A percentile compares a stretch with the other conserved stretches of the same genome.
phyloP scores from a whole-genome alignment of 2,329 filamentous ascomycete species.

The Hirsutella rhossiliensis region DNA sequence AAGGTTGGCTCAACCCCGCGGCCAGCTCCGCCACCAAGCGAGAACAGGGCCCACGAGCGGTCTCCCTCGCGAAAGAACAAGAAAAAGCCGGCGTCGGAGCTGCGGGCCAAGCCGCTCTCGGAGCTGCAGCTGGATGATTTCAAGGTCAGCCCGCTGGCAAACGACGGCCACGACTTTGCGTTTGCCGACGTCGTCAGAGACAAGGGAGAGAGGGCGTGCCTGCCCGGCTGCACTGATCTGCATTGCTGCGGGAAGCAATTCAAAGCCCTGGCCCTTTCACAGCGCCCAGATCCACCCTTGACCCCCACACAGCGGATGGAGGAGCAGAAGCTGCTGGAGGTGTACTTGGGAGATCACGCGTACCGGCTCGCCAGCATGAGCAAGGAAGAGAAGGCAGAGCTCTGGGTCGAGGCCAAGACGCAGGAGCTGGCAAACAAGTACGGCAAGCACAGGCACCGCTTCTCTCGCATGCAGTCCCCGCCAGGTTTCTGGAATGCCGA shows the following conservation, averaged over 20 bases:
- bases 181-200: constrained; percentile 65
- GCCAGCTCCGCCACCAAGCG: constrained; percentile 5
- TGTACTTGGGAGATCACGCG: constrained; percentile 44
- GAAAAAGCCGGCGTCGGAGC: constrained; percentile 18
- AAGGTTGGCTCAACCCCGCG: constrained; percentile 2
- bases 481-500: constrained; percentile 87
- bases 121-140: constrained; percentile 60
- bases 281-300: constrained; percentile 28
- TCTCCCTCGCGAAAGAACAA: constrained; percentile 1
- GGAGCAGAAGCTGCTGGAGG: constrained; percentile 40
- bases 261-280: constrained; percentile 47
- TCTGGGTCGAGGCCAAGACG: constrained; percentile 66
- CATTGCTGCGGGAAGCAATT: constrained; percentile 69
- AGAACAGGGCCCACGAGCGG: constrained; percentile 7
- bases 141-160: constrained; percentile 64
- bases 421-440: constrained; percentile 60
- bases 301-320: constrained; percentile 22
- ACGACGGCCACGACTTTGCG: constrained; percentile 60
- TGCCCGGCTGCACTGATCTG: constrained; percentile 62
- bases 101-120: constrained; percentile 45
- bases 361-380: constrained; percentile 48
- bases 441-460: constrained; percentile 67
- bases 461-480: constrained; percentile 59
- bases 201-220: constrained; percentile 53
- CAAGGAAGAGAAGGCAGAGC: constrained; percentile 46